Evolutionary conservation across 305 asterid genomes (phyloP).

Genomic region (Fraxinus nigra): DNA sequence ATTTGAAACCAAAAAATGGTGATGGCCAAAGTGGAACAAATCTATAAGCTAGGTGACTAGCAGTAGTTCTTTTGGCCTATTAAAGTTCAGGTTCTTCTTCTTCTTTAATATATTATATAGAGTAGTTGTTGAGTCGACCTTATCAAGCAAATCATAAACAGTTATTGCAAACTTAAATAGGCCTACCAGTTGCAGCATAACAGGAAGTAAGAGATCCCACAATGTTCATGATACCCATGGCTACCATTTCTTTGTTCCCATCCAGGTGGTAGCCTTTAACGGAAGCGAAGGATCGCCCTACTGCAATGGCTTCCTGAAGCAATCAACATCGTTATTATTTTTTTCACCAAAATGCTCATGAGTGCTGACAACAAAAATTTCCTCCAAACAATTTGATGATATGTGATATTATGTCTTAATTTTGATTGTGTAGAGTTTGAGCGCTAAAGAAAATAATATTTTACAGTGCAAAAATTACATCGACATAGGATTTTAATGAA

Average conservation of each 20-base stretch:
- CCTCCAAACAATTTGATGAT: not conserved
- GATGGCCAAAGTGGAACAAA: not conserved
- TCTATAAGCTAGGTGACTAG: not conserved
- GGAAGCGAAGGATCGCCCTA: constrained; percentile 77
- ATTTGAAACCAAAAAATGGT: not conserved
- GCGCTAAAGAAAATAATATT: not conserved
- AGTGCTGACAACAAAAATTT: not conserved
- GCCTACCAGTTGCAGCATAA: constrained; percentile 67
- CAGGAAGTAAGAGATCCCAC: constrained; percentile 73
- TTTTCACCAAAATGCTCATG: not conserved
- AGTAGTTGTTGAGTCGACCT: not conserved
- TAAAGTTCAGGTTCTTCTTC: not conserved
- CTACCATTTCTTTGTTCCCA: constrained; percentile 83
- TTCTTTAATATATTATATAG: too few species aligned
- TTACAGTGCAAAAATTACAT: not conserved
- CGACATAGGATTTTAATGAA: not conserved
- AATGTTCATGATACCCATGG: constrained; percentile 72
- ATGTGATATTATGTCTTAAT: not conserved
- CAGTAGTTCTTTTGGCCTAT: not conserved
- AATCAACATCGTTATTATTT: not conserved
- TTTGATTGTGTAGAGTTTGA: not conserved
- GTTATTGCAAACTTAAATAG: not conserved
- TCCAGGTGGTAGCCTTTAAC: constrained; percentile 69
- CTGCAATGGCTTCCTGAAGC: constrained; percentile 78
- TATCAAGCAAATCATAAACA: not conserved